Evolutionary conservation across 805 yeast genomes (phyloP), one percentile per base, ranked within the genome.

Genomic region (Torulaspora franciscae): DNA sequence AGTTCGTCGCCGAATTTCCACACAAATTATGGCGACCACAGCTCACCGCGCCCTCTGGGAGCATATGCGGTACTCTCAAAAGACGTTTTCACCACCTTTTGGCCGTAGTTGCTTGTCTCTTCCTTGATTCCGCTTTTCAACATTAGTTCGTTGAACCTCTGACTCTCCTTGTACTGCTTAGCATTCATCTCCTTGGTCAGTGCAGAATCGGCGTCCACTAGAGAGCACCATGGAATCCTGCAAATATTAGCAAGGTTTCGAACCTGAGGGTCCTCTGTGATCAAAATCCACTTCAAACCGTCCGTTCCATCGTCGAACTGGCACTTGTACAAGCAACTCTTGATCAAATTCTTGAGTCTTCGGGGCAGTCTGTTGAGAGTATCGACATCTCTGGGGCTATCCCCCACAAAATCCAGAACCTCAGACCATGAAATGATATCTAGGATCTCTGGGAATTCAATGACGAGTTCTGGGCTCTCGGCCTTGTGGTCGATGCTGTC

Each of bases 211-310:
- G 60, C 60, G 23, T 57, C 56, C 4, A 61, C 61, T 10, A 60
- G 44, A 1, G 68, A 59, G 37, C 46, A 80, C 64, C 52, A 73
- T 68, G 62, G 79, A 51, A 51, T 80, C 72, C 38, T 71, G 69
- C 52, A 83, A 59, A n/a, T 80, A 74, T 55, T 69, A 72, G 60
- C 84, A 66, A 48, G 65, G 61, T 38, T 76, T 67, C 87, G 85
- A 74, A 34, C 74, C 69, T 45, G 68, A 2, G 71, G 57, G 52
- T 81, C 86, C 58, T 83, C 91, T 4, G 86, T 75, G 5, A 83
- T 70, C 19, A 82, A 61, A 19, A 68, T 66, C 89, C 89, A 83
- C 28, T 70, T 62, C n/a, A 54, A 32, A 14, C 55, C 49, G 32
- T 63, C 63, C 7, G 54, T 51, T 29, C 62, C 65, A 28, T 66